Percentiles rank a stretch among this genome's conserved stretches.
phyloP scores from a whole-genome alignment of 768 basidiomycete genomes.

The Pluteus cervinus region DNA sequence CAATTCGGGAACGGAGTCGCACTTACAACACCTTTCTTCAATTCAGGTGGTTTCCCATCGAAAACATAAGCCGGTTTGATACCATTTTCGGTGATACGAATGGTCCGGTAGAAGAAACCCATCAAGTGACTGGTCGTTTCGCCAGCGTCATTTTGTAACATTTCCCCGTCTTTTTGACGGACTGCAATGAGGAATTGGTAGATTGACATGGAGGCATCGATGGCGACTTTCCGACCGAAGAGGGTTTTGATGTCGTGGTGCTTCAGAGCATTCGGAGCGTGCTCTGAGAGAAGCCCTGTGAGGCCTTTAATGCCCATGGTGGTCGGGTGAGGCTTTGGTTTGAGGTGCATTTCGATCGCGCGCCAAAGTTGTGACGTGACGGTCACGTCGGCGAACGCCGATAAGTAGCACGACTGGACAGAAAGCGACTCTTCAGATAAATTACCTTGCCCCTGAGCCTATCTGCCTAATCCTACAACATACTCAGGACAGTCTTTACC shows the following conservation, averaged over 20 bases:
- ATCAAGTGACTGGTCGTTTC: conserved; percentile 98
- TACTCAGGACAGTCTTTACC: no score
- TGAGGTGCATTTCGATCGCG: no score
- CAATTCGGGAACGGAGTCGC: conserved; percentile 27
- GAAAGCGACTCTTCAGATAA: no score
- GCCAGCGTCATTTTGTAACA: conserved; percentile 95
- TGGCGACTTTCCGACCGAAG: conserved; percentile 96
- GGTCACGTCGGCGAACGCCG: no score
- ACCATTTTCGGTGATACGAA: conserved; percentile 97
- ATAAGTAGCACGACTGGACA: no score
- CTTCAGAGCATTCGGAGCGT: conserved; percentile 83
- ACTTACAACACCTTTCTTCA: conserved; percentile 98
- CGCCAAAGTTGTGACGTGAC: no score
- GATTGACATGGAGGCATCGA: conserved; percentile 97
- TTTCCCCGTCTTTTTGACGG: conserved; percentile 91
- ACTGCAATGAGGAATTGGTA: conserved; percentile 99
- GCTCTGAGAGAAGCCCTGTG: conserved; percentile 81
- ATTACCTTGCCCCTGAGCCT: no score
- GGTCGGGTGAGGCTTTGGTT: no score
- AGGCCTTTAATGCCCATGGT: conserved; percentile 94
- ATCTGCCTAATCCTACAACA: no score
- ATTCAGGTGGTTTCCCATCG: conserved; percentile 95
- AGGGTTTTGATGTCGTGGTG: conserved; percentile 96
- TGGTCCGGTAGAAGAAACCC: conserved; percentile 98
- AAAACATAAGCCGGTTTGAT: conserved; percentile 98